Percentiles rank a stretch among this genome's conserved stretches.
phyloP scores from a whole-genome alignment of 1,139 yeast genomes.

The Saccharomyces hybrid region DNA sequence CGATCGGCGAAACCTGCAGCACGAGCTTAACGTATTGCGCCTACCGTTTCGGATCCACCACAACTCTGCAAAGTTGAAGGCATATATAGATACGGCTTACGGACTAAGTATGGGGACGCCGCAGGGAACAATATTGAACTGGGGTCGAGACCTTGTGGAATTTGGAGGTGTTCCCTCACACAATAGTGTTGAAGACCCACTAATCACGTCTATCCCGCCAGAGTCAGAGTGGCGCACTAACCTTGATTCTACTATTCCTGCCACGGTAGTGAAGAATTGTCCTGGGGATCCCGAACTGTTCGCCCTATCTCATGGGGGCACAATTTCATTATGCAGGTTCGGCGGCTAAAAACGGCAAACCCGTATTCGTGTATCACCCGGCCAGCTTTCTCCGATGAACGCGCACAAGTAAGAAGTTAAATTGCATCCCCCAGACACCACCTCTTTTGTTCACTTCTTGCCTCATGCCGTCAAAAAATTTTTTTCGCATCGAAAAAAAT shows the following conservation, averaged over 20 bases:
- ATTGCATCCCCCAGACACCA: constrained; percentile 4
- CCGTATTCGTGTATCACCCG: neutral
- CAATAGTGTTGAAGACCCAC: neutral
- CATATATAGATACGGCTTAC: constrained; percentile 10
- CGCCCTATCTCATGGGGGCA: constrained; percentile 3
- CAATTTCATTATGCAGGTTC: neutral
- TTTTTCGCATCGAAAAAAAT: neutral
- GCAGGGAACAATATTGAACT: constrained; percentile 16
- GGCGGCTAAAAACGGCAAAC: neutral
- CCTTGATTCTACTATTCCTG: neutral
- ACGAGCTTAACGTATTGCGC: constrained; percentile 12
- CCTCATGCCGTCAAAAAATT: neutral
- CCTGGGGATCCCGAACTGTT: constrained; percentile 14
- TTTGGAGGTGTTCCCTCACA: constrained; percentile 22
- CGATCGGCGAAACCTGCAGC: constrained; percentile 16
- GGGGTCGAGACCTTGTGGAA: constrained; percentile 23
- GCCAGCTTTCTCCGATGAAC: neutral
- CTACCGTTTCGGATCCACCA: constrained; percentile 18
- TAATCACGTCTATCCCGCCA: neutral
- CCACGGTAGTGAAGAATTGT: neutral
- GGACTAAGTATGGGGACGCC: constrained; percentile 22
- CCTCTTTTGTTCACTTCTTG: constrained; percentile 3
- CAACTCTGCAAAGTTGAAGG: constrained; percentile 20
- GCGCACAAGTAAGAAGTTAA: neutral
- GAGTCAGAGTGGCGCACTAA: neutral